Conservation (phyloP, 2,329 filamentous ascomycete species). For the Beauveria bassiana region DNA sequence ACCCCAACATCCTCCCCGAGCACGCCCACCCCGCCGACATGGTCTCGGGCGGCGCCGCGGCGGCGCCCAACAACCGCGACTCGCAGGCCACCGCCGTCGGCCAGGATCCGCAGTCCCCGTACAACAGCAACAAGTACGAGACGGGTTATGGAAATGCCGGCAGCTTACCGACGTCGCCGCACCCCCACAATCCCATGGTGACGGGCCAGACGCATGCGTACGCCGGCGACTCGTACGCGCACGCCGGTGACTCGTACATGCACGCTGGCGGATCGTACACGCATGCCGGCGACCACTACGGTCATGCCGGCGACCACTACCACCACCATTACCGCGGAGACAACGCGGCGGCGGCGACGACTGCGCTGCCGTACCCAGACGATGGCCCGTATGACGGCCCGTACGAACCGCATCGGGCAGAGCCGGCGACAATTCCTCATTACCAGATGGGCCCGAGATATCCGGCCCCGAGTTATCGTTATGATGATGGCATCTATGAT, state of each 20-base stretch:
- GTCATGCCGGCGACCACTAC: constrained; percentile 8
- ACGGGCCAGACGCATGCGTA: not conserved
- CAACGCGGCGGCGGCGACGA: not conserved
- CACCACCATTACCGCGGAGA: not conserved
- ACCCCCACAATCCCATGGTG: not conserved
- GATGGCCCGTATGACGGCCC: constrained; percentile 7
- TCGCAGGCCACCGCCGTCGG: constrained; percentile 30
- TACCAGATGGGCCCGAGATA: constrained; percentile 3
- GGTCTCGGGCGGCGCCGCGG: constrained; percentile 26
- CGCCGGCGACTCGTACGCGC: constrained; percentile 6
- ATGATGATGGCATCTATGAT: constrained; percentile 31
- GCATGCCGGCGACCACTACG: constrained; percentile 6
- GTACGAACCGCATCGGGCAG: not conserved
- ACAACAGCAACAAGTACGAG: constrained; percentile 22
- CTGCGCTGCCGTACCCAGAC: constrained; percentile 5
- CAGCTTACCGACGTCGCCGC: not conserved
- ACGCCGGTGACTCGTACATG: constrained; percentile 8
- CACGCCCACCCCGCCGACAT: constrained; percentile 35
- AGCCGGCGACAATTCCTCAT: not conserved
- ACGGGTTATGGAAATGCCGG: constrained; percentile 11
- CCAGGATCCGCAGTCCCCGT: constrained; percentile 19
- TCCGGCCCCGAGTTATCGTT: constrained; percentile 22
- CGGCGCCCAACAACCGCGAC: constrained; percentile 26
- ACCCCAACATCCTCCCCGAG: constrained; percentile 28
- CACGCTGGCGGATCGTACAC: constrained; percentile 7